A percentile compares a stretch with the other conserved stretches of the same genome.
These are phyloP conservation scores for Aschersonia sp. DNA, from an alignment of 2,329 filamentous ascomycete species.

Conservation along the genomic window DNA sequence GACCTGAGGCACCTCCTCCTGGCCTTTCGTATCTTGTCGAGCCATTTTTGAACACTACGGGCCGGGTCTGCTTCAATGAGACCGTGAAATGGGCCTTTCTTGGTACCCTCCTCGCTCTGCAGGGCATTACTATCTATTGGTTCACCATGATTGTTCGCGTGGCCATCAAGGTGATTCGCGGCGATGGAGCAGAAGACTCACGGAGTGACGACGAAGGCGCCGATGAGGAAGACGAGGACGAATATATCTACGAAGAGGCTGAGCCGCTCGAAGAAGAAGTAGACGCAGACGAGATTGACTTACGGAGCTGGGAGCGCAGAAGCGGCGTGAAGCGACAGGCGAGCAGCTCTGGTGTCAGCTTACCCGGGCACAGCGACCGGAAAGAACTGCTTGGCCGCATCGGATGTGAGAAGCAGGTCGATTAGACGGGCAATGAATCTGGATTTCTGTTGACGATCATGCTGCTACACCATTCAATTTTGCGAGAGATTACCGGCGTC, in stretches of 20 bases:
- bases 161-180: conserved; percentile 63
- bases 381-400: conserved; percentile 74
- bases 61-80: conserved; percentile 69
- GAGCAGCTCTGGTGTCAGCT: conserved; percentile 44
- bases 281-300: conserved; percentile 55
- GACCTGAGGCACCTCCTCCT: conserved; percentile 34
- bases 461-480: background rate
- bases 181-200: conserved; percentile 66
- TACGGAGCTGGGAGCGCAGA: conserved; percentile 48
- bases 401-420: conserved; percentile 65
- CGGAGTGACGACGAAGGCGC: conserved; percentile 65
- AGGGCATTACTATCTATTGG: conserved; percentile 74
- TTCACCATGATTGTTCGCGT: conserved; percentile 80
- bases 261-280: conserved; percentile 59
- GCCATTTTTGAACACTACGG: conserved; percentile 57
- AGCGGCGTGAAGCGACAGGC: conserved; percentile 38
- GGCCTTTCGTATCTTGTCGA: conserved; percentile 52
- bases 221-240: conserved; percentile 37
- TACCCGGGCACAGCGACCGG: conserved; percentile 57
- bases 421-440: conserved; percentile 14
- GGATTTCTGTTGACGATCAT: background rate
- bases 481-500: background rate
- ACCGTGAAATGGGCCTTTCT: conserved; percentile 66
- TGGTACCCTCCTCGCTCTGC: conserved; percentile 58
- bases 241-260: conserved; percentile 38